Evolutionary conservation across 495 filamentous ascomycete species (phyloP).

Genomic region (Aspergillus conjunctus): DNA sequence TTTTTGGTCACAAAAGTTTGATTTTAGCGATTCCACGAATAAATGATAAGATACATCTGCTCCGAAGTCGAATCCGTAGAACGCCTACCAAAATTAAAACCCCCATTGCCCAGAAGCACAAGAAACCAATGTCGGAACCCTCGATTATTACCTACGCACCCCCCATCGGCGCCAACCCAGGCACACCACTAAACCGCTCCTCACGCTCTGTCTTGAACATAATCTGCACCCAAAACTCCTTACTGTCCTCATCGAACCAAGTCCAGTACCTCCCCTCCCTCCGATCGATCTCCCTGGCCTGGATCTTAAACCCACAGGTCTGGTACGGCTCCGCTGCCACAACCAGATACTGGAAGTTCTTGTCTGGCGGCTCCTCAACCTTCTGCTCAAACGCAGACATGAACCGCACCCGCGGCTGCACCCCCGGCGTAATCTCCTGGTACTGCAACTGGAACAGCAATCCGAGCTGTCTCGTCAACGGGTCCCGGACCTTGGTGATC

Average conservation of each 20-base stretch:
- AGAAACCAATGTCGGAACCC: slow-evolving; percentile 7
- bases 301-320: slow-evolving; percentile 94
- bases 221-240: slow-evolving; percentile 98
- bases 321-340: slow-evolving; percentile 98
- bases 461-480: slow-evolving; percentile 84
- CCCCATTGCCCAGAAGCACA: slow-evolving; percentile 1
- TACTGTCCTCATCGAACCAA: slow-evolving; percentile 94
- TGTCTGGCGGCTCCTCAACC: slow-evolving; percentile 92
- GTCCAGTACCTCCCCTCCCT: slow-evolving; percentile 84
- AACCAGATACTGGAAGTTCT: slow-evolving; percentile 89
- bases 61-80: background rate
- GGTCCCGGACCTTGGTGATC: slow-evolving; percentile 93
- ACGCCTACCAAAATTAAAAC: background rate
- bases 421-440: slow-evolving; percentile 80
- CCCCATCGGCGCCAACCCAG: slow-evolving; percentile 72
- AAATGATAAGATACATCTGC: slow-evolving; percentile 4
- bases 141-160: too few relatives aligned
- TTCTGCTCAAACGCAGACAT: slow-evolving; percentile 98
- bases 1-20: background rate
- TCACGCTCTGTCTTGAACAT: slow-evolving; percentile 99
- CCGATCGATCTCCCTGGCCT: slow-evolving; percentile 91
- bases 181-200: slow-evolving; percentile 92
- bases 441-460: slow-evolving; percentile 94
- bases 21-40: too few relatives aligned
- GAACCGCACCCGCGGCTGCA: slow-evolving; percentile 82